Base-by-base conservation (phyloP, 305 asterid genomes). In the Fraxinus baroniana region DNA sequence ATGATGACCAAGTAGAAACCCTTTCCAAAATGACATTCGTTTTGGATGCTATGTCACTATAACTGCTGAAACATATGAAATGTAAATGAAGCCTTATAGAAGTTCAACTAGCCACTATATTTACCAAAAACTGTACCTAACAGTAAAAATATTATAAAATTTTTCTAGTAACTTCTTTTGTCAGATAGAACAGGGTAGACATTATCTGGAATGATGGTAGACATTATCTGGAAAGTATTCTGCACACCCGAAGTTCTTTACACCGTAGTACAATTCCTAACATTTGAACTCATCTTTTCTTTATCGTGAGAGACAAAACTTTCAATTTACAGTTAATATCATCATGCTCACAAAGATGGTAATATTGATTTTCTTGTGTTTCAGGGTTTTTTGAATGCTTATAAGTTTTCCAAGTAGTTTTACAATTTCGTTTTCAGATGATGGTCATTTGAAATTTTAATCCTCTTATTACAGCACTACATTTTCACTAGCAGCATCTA, bases 401-500 rank as follows among this genome's bases (percentile, higher is more conserved):
- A 64, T 20, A 8, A 64, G 0, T 36, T 24, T 10, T 7, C 30
- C 9, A 30, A 62, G 32, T 55, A 62, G 26, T 62, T 62, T 22
- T 62, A 22, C 5, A 62, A 62, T 55, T 62, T 7, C 9, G 32
- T 62, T 18, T 62, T 22, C 20, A 22, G 32, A 62, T 22, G 28
- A 62, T 18, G 32, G 71, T 4, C 32, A 62, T 62, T 62, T 22
- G 33, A 62, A 7, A 30, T 7, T 55, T 62, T 62, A 62, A 62
- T 64, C 10, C 15, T 79, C 12, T 52, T 36, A 1, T 49, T 82
- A 79, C 89, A 88, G 91, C 80, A 64, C 30, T 9, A 80, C 81
- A 36, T 44, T 89, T 77, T 82, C 84, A 3, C 68, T 85, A 3
- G 88, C 85, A 13, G 84, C 92, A 17, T 39, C 35, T 79, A 89